These are phyloP conservation scores for Pogostemon cablin DNA, from an alignment of 257 asterid genomes.

Conservation along the genomic window DNA sequence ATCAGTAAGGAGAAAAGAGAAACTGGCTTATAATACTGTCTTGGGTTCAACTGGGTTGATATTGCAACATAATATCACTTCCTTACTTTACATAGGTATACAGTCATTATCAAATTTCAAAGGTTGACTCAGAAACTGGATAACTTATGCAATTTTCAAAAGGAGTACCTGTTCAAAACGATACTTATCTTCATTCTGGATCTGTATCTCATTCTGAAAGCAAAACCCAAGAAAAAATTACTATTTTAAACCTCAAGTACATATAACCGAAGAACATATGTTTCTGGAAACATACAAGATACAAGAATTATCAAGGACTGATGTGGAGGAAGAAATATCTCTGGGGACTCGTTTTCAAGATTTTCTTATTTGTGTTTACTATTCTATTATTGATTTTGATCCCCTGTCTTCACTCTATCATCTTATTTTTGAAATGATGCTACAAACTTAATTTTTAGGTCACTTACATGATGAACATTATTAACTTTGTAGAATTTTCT, in stretches of 20 bases:
- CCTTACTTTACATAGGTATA: not conserved
- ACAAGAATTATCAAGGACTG: too few species aligned
- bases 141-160: constrained; percentile 9
- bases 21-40: not conserved
- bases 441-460: too few species aligned
- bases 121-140: not conserved
- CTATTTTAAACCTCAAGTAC: constrained; percentile 1
- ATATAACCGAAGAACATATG: constrained; percentile 9
- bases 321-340: too few species aligned
- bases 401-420: too few species aligned
- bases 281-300: not conserved
- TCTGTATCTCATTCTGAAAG: constrained; percentile 86
- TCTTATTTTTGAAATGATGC: too few species aligned
- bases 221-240: constrained; percentile 30
- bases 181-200: constrained; percentile 82
- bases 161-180: constrained; percentile 86
- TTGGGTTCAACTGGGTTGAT: not conserved
- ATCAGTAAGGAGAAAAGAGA: not conserved
- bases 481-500: not conserved
- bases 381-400: too few species aligned
- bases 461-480: not conserved
- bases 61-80: not conserved
- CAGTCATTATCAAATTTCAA: constrained; percentile 12
- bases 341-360: too few species aligned
- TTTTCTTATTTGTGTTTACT: too few species aligned